These are phyloP conservation scores for Centrapalus pauciflorus DNA, from an alignment of 129 eudicot genomes.

Conservation along the genomic window DNA sequence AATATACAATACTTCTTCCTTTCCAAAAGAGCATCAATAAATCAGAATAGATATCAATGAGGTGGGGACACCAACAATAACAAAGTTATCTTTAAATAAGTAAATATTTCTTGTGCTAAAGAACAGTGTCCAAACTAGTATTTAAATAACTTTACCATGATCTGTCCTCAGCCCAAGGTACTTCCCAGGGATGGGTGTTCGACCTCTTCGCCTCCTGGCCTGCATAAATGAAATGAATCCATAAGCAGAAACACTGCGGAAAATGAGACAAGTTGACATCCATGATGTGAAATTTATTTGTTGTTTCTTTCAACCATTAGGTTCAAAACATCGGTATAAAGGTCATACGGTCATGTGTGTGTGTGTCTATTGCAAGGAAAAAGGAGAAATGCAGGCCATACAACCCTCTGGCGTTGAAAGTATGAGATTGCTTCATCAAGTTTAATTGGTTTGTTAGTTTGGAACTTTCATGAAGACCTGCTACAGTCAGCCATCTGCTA, in stretches of 20 bases:
- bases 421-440: conserved; percentile 80
- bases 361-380: background rate
- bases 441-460: conserved; percentile 71
- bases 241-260: background rate
- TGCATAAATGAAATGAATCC: conserved; percentile 23
- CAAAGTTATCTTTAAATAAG: too few species aligned
- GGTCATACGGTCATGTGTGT: background rate
- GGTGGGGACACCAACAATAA: too few species aligned
- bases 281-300: background rate
- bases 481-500: conserved; percentile 74
- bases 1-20: background rate
- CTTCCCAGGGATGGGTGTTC: conserved; percentile 97
- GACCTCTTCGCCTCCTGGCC: conserved; percentile 92
- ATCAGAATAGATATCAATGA: too few species aligned
- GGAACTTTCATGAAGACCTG: conserved; percentile 86
- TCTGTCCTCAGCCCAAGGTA: conserved; percentile 70
- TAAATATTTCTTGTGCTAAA: too few species aligned
- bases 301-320: too few species aligned
- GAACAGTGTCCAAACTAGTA: too few species aligned
- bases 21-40: background rate
- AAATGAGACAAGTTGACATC: background rate
- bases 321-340: background rate
- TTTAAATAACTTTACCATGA: too few species aligned
- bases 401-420: conserved; percentile 85
- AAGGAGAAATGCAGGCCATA: conserved; percentile 86